These are phyloP conservation scores for Phlegmacium glaucopus DNA, from an alignment of 768 basidiomycete species.

Conservation along the genomic window DNA sequence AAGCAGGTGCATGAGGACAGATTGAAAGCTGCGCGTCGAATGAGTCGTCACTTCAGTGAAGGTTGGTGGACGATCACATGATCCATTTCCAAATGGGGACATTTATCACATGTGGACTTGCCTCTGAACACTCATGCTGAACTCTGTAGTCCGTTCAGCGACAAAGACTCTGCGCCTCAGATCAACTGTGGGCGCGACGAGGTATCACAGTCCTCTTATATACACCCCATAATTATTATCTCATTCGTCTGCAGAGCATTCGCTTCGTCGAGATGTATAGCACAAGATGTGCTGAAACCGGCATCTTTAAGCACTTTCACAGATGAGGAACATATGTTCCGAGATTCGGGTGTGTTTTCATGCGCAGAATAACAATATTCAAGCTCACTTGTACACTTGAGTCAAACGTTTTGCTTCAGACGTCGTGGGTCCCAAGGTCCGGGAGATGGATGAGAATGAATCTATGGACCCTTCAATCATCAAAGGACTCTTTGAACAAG, in stretches of 20 bases:
- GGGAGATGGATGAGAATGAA: slow-evolving; percentile 98
- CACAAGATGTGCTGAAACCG: slow-evolving; percentile 25
- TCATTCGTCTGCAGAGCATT: slow-evolving; percentile 26
- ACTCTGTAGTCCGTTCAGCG: slow-evolving; percentile 20
- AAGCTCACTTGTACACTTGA: slow-evolving; percentile 23
- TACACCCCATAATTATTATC: neutral
- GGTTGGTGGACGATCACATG: slow-evolving; percentile 19
- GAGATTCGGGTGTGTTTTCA: slow-evolving; percentile 71
- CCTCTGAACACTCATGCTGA: slow-evolving; percentile 20
- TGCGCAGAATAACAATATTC: neutral
- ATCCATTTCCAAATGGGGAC: slow-evolving; percentile 10
- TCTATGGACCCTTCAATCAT: slow-evolving; percentile 87
- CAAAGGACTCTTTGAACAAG: slow-evolving; percentile 90
- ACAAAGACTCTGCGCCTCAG: slow-evolving; percentile 13
- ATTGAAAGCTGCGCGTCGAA: slow-evolving; percentile 2
- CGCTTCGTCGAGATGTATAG: slow-evolving; percentile 31
- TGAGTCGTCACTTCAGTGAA: slow-evolving; percentile 6
- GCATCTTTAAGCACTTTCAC: slow-evolving; percentile 81
- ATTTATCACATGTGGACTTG: too few relatives aligned
- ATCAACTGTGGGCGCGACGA: slow-evolving; percentile 6
- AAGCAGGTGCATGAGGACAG: slow-evolving; percentile 34
- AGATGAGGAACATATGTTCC: slow-evolving; percentile 92
- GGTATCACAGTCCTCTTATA: slow-evolving; percentile 5
- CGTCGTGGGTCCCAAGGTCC: slow-evolving; percentile 85
- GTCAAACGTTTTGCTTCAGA: slow-evolving; percentile 89